phyloP scores from a whole-genome alignment of 2,329 filamentous ascomycete genomes.

The Onygena corvina region DNA sequence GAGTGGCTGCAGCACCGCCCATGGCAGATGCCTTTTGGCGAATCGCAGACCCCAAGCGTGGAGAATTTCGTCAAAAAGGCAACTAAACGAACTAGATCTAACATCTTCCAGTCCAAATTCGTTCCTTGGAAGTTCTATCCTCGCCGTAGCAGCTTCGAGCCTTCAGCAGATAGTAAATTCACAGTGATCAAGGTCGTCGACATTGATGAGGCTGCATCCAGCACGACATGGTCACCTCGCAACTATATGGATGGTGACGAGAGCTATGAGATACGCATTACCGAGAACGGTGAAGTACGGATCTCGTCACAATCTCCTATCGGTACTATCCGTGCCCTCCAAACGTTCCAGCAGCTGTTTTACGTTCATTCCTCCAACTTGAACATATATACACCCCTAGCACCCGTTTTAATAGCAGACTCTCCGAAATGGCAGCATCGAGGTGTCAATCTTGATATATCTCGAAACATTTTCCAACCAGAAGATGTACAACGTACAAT shows the following conservation, averaged over 20 bases:
- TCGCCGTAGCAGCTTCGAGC: constrained; percentile 20
- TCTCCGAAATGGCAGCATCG: constrained; percentile 62
- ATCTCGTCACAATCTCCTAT: constrained; percentile 19
- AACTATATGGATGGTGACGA: constrained; percentile 19
- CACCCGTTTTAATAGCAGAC: constrained; percentile 62
- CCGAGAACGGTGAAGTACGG: constrained; percentile 14
- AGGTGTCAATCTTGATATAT: constrained; percentile 67
- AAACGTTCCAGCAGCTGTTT: constrained; percentile 23
- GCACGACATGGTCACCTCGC: constrained; percentile 8
- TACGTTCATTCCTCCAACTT: constrained; percentile 18
- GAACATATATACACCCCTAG: constrained; percentile 52
- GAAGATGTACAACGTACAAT: constrained; percentile 61
- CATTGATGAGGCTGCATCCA: constrained; percentile 15
- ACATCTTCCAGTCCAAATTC: constrained; percentile 18
- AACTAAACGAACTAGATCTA: constrained; percentile 16
- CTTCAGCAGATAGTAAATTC: constrained; percentile 2
- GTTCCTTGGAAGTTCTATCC: constrained; percentile 24
- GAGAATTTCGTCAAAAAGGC: constrained; percentile 15
- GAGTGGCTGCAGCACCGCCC: background rate
- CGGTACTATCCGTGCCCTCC: constrained; percentile 20
- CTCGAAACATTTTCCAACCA: constrained; percentile 58
- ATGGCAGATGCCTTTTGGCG: background rate
- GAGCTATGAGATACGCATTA: constrained; percentile 20
- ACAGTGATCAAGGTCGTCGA: constrained; percentile 16
- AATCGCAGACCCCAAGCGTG: background rate